Base-by-base conservation (phyloP, 1,139 yeast genomes). In the Hansenula sp. region DNA sequence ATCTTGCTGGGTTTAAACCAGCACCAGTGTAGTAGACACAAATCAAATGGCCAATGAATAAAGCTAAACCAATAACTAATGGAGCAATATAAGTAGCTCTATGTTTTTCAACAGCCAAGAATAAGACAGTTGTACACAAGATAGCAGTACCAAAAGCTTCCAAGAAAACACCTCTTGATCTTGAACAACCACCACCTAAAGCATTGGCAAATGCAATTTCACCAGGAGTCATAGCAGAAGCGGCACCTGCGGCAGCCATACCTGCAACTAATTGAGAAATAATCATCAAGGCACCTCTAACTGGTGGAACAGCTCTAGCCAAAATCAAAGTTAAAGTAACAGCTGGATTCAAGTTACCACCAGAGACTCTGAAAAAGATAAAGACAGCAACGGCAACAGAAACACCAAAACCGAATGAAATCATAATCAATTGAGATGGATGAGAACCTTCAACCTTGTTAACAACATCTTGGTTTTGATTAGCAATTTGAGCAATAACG, bases 191-290 rank as follows among this genome's bases (percentile, higher is more conserved):
- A 49, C 84, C 82, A 47, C 94, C 90, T 50, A 87, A 70, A 42
- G 76, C 73, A 59, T 89, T 88, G 52, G 88, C 77, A 58, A 87
- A 89, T 18, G 78, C 72, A 58, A 88, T 72, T 38, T 74, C 73
- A 49, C 96, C 96, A 37, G 96, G 96, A 32, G 94, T 84, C 84
- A 88, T 77, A 41, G 90, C 96, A 53, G 78, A 70, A 41, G 91
- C 96, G 38, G 90, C 93, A 64, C 89, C 96, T 47, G 95, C 95
- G 48, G 96, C 96, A 57, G 90, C 89, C 82, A 89, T 84, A 66
- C 96, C 96, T 43, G 84, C 96, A 62, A 87, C 66, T 58, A 88
- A 65, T 70, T 89, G 96, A 38, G 91, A 60, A 45, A 81, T 42
- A 66, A 78, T 67, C 81, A 84, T 79, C 45, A 85, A 63, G 34